Evolutionary conservation across 2,329 filamentous ascomycete genomes (phyloP), one percentile per base, ranked within the genome.

Genomic region (Pseudogymnoascus sp.): DNA sequence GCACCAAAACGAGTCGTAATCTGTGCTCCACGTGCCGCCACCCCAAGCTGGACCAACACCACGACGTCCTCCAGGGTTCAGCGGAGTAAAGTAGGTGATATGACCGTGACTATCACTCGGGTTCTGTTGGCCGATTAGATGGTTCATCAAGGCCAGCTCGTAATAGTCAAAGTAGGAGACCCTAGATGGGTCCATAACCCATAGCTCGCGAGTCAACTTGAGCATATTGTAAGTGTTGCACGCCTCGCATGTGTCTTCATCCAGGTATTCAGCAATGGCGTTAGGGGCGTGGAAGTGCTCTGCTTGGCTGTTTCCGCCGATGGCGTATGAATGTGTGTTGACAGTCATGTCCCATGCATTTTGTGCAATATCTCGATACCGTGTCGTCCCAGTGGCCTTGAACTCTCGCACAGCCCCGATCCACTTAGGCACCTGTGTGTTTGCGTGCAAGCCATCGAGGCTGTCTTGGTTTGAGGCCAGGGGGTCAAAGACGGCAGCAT

Each of bases 191-290:
- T 79, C 73, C 33, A 77, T 70, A 1, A 75, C 70, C 77, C 78
- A 83, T 4, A 83, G 74, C 62, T 83, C 80, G 0, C 80, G 75
- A 0, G 81, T 82, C 37, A 83, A 70, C 68, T 83, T 83, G 53
- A 83, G 77, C 81, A 83, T 83, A 67, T 83, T 83, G 69, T 83
- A 82, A 0, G 79, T 80, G 69, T 83, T 83, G 71, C 81, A 83
- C 1, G 76, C 76, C 70, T 83, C 81, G 50, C 75, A 77, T 0
- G 80, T 82, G 67, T 83, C 81, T 0, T 71, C 67, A 3, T 70
- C 70, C 10, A 83, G 72, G 61, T 76, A 78, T 2, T 67, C 68
- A 0, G 80, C 73, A 62, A 83, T 83, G 9, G 75, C 78, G 64
- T 82, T 75, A 0, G 80, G 74, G 0, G 70, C 69, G 13, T 73